Percentiles rank a stretch among this genome's conserved stretches.
These are phyloP conservation scores for Claviceps sorghi DNA, from an alignment of 2,329 filamentous ascomycete genomes.

Conservation along the genomic window DNA sequence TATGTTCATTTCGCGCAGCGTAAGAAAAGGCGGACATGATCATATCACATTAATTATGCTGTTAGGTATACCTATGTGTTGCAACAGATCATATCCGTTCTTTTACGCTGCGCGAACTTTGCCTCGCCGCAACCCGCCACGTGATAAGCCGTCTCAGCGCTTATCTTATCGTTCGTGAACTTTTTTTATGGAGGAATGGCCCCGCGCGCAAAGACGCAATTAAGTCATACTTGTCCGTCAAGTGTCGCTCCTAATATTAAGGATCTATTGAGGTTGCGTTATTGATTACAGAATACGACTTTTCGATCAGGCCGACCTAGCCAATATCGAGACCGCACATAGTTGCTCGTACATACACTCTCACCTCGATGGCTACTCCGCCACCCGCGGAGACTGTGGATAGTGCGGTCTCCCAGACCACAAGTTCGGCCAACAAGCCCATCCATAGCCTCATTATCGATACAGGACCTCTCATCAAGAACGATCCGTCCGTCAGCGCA, in stretches of 20 bases:
- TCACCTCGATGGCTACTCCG: constrained; percentile 1
- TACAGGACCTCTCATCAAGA: constrained; percentile 85
- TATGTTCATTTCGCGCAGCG: too few species aligned
- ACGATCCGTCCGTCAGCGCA: constrained; percentile 72
- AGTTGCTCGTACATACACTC: not conserved
- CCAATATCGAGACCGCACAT: not conserved
- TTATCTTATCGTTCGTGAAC: not conserved
- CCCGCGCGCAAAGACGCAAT: not conserved
- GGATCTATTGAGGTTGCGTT: not conserved
- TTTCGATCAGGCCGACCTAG: not conserved
- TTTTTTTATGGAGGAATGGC: not conserved
- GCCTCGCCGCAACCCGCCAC: not conserved
- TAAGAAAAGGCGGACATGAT: too few species aligned
- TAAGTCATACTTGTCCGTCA: not conserved
- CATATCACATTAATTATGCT: too few species aligned
- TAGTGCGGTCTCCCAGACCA: constrained; percentile 4
- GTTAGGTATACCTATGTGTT: too few species aligned
- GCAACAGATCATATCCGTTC: too few species aligned
- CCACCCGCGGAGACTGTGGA: constrained; percentile 4
- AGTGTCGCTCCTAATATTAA: not conserved
- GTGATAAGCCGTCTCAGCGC: not conserved
- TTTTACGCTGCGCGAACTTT: too few species aligned
- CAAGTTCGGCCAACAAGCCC: constrained; percentile 34
- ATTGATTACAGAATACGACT: not conserved
- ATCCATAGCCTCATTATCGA: constrained; percentile 80